Evolutionary conservation across 768 basidiomycete species (phyloP), one percentile per base, ranked within the genome.

Genomic region (Boletales sp.): DNA sequence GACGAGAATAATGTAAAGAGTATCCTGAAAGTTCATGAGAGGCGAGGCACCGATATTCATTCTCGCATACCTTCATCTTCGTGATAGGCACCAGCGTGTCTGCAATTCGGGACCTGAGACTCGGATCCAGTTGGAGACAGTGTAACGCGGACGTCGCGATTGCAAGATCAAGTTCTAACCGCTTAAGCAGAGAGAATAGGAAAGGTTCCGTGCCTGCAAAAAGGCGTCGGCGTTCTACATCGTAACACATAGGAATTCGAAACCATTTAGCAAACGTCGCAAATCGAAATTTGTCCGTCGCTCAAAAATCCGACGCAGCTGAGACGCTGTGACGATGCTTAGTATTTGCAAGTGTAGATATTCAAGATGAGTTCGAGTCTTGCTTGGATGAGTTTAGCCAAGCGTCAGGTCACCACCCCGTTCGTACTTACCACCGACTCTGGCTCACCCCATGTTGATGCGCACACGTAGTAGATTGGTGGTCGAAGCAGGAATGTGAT

Each of bases 281-380:
- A 98, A 72, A 61, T 99, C 95, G 61, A 95, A 97, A 66, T 97
- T 97, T 43, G 84, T 89, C 45, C 93, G 79, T 50, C 87, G 76
- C 62, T 93, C 86, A 58, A 99, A 98, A 59, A 95, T 87, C 31
- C 83, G 76, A 30, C 82, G 80, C 3, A 99, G 75, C 65, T 97
- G 94, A 4, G 84, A 75, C 2, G 83, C 87, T 3, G 94, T 90
- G 41, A 96, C 84, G 33, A 96, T 83, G 57, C 90, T 94, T 28
- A 97, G 69, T 49, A 98, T 90, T 69, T 96, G 94, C 3, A 97
- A 74, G 65, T 99, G 89, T 8, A 98, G 74, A 69, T 96, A 96
- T 67, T 98, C 95, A 53, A 99, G 80, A 73, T 98, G 96, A 18
- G 83, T 80, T 48, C 95, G 81, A 57, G 88, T 86, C 95, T 98